Conservation (phyloP, 257 asterid species). For the Jaltomata sinuosa region DNA sequence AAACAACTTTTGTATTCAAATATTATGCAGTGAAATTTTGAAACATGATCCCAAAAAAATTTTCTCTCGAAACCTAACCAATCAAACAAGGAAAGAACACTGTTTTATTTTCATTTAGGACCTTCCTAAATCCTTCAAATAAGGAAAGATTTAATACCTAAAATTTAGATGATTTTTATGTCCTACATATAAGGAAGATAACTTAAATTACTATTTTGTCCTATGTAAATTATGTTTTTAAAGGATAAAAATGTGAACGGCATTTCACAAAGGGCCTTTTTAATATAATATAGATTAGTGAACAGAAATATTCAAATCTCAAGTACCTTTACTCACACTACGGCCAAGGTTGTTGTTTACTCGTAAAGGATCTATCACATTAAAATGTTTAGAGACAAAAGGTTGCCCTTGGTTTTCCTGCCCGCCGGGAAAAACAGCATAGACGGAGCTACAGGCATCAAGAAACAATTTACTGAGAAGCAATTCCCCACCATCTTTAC, state of each 20-base stretch:
- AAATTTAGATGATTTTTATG: neutral
- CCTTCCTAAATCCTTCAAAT: neutral
- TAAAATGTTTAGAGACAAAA: constrained; percentile 83
- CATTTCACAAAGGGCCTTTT: neutral
- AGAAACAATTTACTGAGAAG: constrained; percentile 89
- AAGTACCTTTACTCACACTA: constrained; percentile 95
- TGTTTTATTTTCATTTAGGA: neutral
- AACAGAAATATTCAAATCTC: neutral
- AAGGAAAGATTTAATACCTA: neutral
- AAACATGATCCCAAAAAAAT: neutral
- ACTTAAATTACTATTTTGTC: neutral
- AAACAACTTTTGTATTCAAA: neutral
- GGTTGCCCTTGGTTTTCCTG: constrained; percentile 82
- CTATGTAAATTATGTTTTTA: neutral
- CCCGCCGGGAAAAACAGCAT: constrained; percentile 89
- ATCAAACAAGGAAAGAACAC: neutral
- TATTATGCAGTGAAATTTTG: neutral
- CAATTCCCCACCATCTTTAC: constrained; percentile 79
- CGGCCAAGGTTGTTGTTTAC: constrained; percentile 99
- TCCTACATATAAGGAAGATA: neutral
- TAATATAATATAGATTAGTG: neutral
- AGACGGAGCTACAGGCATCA: constrained; percentile 78
- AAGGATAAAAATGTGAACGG: neutral
- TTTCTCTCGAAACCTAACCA: neutral
- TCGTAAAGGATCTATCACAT: constrained; percentile 94